These are phyloP conservation scores for Aspergillus bombycis DNA, from an alignment of 2,329 filamentous ascomycete species.

Conservation along the genomic window DNA sequence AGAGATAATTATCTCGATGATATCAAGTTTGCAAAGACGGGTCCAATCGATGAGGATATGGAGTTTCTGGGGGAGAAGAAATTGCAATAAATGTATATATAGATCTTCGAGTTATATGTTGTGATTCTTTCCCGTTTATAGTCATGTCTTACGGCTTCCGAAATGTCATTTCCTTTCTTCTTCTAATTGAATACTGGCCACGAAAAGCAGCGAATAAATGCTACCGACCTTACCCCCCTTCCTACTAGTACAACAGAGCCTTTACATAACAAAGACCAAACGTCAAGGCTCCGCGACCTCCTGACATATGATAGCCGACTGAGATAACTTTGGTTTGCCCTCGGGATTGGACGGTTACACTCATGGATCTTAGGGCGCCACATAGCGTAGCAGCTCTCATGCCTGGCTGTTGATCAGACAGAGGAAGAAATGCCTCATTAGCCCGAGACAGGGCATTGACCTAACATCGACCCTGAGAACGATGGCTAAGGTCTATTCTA, in stretches of 20 bases:
- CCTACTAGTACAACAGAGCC: neutral
- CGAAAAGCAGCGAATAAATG: too few relatives aligned
- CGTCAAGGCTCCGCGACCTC: neutral
- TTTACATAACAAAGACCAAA: neutral
- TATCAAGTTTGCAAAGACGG: conserved; percentile 42
- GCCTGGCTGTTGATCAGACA: too few relatives aligned
- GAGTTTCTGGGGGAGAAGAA: conserved; percentile 28
- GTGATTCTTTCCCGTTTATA: neutral
- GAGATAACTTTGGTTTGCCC: neutral
- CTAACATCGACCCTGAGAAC: neutral
- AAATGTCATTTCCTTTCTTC: neutral
- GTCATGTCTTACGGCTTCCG: neutral
- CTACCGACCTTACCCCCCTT: neutral
- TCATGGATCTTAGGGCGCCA: neutral
- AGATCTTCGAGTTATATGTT: neutral
- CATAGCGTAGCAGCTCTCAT: neutral
- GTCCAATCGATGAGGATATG: conserved; percentile 37
- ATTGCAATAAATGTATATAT: neutral
- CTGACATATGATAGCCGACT: neutral
- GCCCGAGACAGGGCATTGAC: neutral
- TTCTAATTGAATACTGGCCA: too few relatives aligned
- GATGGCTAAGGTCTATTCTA: neutral
- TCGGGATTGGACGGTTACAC: neutral
- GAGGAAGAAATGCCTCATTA: neutral
- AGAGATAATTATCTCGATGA: conserved; percentile 44